Evolutionary conservation across 805 yeast genomes (phyloP), one percentile per base, ranked within the genome.

Genomic region (Aciculoconidium aculeatum): DNA sequence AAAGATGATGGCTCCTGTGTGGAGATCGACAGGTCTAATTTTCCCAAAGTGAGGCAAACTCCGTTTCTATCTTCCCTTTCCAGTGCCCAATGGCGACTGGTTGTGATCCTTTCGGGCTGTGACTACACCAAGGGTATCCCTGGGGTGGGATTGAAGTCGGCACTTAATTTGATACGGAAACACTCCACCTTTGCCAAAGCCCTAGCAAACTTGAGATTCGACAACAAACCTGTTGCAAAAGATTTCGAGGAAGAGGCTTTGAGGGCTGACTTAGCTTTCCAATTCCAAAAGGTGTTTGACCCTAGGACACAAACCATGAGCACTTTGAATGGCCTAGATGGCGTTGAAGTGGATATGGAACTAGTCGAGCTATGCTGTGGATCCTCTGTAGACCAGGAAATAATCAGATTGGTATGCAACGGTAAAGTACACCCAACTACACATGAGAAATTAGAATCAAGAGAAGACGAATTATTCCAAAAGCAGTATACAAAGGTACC

Each of bases 61-160:
- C 70, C 72, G 11, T 70, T 74, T 6, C 54, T 87, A 22, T 63
- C 69, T 0, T 45, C 61, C 5, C 66, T 79, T 41, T 51, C 67
- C 12, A 70, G 60, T 15, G 72, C 69, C 7, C 84, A 85, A 43
- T 52, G 85, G 30, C 65, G 92, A 26, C 64, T 77, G 23, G 72
- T 85, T 56, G 97, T 95, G 2, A 80, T 88, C 42, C 50, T 92
- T 4, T 75, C 95, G n/a, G 99, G 99, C 0, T 92, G 99, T 58
- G 99, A 92, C 53, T 92, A 92, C 48, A 84, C 96, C 0, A 75
- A 75, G 31, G 98, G 99, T 0, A 64, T 92, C 5, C 72, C 80
- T 0, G 80, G 81, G 2, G 67, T 90, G 10, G 99, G 98, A 0
- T 65, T 87, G 7, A 73, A 76, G 25, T 82, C 79, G 15, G 94